Conservation (phyloP, 2,329 filamentous ascomycete species). For the Trichophyton rubrum region DNA sequence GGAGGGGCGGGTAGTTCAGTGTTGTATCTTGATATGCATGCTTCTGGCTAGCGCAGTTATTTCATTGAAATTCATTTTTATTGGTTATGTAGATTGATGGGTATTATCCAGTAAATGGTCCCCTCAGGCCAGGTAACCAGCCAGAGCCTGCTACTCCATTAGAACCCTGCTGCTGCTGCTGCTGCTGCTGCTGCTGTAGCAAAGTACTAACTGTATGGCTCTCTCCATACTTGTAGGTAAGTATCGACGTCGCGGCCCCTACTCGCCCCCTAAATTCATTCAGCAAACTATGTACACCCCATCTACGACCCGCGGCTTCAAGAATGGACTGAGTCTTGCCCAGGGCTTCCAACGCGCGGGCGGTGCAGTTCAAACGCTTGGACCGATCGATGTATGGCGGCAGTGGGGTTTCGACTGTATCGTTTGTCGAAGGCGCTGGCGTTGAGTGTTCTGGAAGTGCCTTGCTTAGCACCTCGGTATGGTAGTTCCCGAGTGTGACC, state of each 20-base stretch:
- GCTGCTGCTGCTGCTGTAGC: background rate
- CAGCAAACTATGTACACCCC: slow-evolving; percentile 21
- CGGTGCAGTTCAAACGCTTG: background rate
- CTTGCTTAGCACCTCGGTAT: slow-evolving; percentile 11
- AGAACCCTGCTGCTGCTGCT: background rate
- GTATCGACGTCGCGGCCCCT: slow-evolving; percentile 16
- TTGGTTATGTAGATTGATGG: too few species aligned
- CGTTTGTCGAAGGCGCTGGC: background rate
- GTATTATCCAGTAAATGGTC: background rate
- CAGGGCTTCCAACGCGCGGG: slow-evolving; percentile 18
- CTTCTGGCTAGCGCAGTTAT: background rate
- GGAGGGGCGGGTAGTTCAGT: too few species aligned
- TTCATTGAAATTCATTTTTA: background rate
- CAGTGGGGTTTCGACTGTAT: background rate
- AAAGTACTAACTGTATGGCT: background rate
- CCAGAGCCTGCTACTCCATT: background rate
- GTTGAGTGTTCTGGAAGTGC: background rate
- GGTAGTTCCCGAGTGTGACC: slow-evolving; percentile 35
- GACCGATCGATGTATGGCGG: background rate
- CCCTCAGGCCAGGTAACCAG: background rate
- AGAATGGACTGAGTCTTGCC: slow-evolving; percentile 24
- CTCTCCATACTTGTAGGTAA: slow-evolving; percentile 14
- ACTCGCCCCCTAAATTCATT: slow-evolving; percentile 25
- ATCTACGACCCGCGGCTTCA: slow-evolving; percentile 23
- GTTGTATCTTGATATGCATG: too few species aligned